Evolutionary conservation across 2,329 filamentous ascomycete species (phyloP), one percentile per base, ranked within the genome.

Genomic region (Fusarium sacchari): DNA sequence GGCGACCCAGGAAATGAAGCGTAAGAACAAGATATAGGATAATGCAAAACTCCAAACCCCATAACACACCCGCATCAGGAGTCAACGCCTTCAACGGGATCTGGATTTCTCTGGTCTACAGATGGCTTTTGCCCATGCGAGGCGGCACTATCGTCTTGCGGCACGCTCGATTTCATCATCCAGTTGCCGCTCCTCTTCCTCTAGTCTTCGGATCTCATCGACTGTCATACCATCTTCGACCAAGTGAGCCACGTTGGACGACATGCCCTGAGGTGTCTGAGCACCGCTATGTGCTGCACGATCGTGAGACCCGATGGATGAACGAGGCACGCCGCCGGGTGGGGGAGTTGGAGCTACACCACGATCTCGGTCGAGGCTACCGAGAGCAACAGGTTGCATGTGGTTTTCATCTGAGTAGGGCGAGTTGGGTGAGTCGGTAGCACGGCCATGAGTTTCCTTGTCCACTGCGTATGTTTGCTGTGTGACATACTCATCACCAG

Each of bases 211-310:
- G 53, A 90, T 88, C 77, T 90, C 87, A 0, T 87, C 88, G 14
- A 83, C 82, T 53, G 88, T 89, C 88, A 90, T 90, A 56, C 87
- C 86, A n/a, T 89, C 88, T 75, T 90, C 88, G 9, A 89, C 86
- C 39, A 90, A 79, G 68, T 89, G 87, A 24, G 85, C 84, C 50
- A 88, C 86, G 34, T 81, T 81, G 26, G 80, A 76, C 13, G 81
- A 76, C 50, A 82, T 79, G 59, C 79, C 81, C 64, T 78, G 79
- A 5, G 78, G 79, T 28, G 79, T 79, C 49, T 73, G 74, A 26
- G 73, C 66, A 52, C 72, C 71, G 34, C 73, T 64, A 55, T 62
- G 65, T 26, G 58, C 67, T 55, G 57, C 65, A 46, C 72, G 65
- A 47, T 47, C 64, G 17, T 67, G 73, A 24, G 73, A 78, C 5